Base-by-base conservation (phyloP, 768 basidiomycete species). In the Austroboletus eburneus region DNA sequence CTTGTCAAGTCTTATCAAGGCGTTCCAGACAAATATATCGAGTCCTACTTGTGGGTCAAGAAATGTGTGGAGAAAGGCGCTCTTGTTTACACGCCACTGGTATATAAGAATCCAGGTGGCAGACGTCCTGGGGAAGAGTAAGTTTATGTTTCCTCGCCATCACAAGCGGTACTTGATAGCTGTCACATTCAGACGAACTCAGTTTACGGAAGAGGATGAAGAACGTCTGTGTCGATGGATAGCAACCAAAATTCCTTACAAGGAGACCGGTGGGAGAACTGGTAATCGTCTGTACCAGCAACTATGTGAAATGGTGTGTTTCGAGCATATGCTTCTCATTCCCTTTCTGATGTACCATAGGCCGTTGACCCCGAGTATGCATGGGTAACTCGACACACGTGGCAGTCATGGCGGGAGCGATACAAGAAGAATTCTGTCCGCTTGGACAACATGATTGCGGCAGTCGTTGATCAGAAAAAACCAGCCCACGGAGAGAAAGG, bases 341-440 rank as follows among this genome's bases (percentile, higher is more conserved):
- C 17, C n/a, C 22, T 10, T 17, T 42, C 32, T 57, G 17, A 55
- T 29, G 23, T 20, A 22, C 34, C 16, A 9, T 53, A 89, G 87
- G 72, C 70, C 39, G 66, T 67, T 41, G 83, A 88, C 50, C 82
- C 86, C 2, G 85, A 87, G 51, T 89, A 80, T 56, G 71, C 76
- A 0, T 91, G 88, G 88, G 89, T 89, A 17, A 74, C 71, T 21
- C 81, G 87, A 14, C 88, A 91, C 61, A 89, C 87, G 2, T 91
- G 88, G 88, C 87, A 90, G 54, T 91, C 88, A 14, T 91, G 88
- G 88, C 78, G 89, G 22, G 88, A 91, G 59, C 75, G 89, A 23
- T 91, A 91, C 70, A 90, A 91, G 71, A 91, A 91, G 66, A 85
- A 91, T 50, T 70, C 85, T 0, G 59, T 68, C 7, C 79, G 87